A percentile compares a stretch with the other conserved stretches of the same genome.
Evolutionary conservation across 768 basidiomycete species (phyloP).

Genomic region (Suillus weaverae): DNA sequence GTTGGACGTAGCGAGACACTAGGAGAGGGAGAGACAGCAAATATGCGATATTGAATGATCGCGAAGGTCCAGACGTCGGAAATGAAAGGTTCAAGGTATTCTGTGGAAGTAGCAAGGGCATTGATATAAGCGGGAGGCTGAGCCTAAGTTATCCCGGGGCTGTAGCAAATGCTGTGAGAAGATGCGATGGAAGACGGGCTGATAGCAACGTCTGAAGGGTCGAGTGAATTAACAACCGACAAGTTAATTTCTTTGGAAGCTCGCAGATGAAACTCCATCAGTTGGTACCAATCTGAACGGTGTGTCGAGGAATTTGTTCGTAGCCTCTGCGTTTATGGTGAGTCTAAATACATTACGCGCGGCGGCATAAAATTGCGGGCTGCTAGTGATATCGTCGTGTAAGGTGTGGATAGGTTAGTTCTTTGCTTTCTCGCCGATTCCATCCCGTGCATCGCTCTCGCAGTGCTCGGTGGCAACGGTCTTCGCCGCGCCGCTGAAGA

Average conservation of each 20-base stretch:
- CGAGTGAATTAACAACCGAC: conserved; percentile 52
- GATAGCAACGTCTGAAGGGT: conserved; percentile 41
- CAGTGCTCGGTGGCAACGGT: conserved; percentile 12
- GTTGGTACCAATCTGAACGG: conserved; percentile 44
- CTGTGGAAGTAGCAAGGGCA: conserved; percentile 16
- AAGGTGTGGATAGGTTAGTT: neutral
- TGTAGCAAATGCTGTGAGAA: conserved; percentile 25
- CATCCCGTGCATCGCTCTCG: conserved; percentile 32
- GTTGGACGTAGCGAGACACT: conserved; percentile 18
- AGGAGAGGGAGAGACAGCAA: neutral
- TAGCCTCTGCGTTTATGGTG: neutral
- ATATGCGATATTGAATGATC: neutral
- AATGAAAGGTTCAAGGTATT: conserved; percentile 12
- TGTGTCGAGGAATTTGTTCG: neutral
- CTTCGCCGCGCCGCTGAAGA: conserved; percentile 51
- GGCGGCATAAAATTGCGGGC: neutral
- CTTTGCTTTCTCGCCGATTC: conserved; percentile 12
- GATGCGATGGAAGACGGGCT: conserved; percentile 45
- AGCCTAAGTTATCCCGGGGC: conserved; percentile 3
- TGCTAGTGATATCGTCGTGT: neutral
- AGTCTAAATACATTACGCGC: neutral
- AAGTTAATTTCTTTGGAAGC: conserved; percentile 47
- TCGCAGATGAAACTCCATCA: conserved; percentile 57
- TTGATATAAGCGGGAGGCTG: conserved; percentile 35
- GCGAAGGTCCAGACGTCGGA: conserved; percentile 21